Conservation (phyloP, 2,329 filamentous ascomycete species). For the Ceratocystis variospora region DNA sequence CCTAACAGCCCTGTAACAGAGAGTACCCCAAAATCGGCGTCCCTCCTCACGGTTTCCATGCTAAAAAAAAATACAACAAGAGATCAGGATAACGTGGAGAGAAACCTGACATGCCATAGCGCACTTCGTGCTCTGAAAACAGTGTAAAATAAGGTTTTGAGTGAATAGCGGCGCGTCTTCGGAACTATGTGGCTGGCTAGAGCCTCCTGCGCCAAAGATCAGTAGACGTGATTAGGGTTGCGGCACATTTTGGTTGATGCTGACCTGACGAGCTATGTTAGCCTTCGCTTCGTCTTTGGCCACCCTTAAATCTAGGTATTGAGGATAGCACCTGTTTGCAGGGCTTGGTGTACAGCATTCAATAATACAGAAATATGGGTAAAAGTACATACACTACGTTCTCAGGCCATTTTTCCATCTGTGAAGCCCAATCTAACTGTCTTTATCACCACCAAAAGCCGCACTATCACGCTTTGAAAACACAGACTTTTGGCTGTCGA, state of each 20-base stretch:
- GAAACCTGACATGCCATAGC: background rate
- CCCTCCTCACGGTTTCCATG: too few relatives aligned
- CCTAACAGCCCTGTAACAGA: too few relatives aligned
- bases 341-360: background rate
- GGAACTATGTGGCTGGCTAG: background rate
- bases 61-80: too few relatives aligned
- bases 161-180: background rate
- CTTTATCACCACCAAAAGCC: too few relatives aligned
- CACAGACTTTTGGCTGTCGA: slow-evolving; percentile 5
- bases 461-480: slow-evolving; percentile 7
- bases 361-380: background rate
- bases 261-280: background rate
- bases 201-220: background rate
- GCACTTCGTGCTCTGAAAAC: too few relatives aligned
- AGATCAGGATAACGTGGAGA: too few relatives aligned
- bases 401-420: background rate
- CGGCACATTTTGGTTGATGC: background rate
- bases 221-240: background rate
- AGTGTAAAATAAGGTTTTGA: background rate
- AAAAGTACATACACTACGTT: background rate
- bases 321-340: background rate
- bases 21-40: too few relatives aligned
- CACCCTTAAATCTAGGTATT: background rate
- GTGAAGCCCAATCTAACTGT: background rate
- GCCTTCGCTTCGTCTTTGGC: background rate